Evolutionary conservation across 805 yeast species (phyloP).

Genomic region (Lachancea kluyveri): DNA sequence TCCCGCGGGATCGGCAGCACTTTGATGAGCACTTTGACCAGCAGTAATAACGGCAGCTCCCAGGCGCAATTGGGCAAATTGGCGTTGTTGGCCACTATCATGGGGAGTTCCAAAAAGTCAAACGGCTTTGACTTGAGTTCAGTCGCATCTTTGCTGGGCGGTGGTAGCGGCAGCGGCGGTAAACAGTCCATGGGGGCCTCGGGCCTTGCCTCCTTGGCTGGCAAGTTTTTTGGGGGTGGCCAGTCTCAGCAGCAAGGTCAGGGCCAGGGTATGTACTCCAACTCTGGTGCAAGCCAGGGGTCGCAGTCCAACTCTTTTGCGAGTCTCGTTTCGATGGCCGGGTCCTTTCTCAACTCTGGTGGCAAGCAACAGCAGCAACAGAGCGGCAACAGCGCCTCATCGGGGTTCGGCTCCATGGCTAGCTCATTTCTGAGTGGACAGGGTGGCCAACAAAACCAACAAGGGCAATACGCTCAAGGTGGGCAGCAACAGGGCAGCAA

Average conservation of each 20-base stretch:
- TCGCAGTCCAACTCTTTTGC: constrained; percentile 15
- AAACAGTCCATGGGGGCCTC: constrained; percentile 15
- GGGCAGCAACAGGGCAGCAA: not conserved
- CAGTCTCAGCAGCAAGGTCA: constrained; percentile 9
- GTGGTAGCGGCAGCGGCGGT: constrained; percentile 8
- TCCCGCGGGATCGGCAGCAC: constrained; percentile 18
- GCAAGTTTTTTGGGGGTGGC: constrained; percentile 19
- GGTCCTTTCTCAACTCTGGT: constrained; percentile 7
- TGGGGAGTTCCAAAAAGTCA: constrained; percentile 12
- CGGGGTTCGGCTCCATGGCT: constrained; percentile 17
- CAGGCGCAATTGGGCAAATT: constrained; percentile 27
- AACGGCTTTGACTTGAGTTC: constrained; percentile 19
- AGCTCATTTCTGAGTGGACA: constrained; percentile 6
- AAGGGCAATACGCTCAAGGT: constrained; percentile 1
- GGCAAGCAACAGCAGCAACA: not conserved
- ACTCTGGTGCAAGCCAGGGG: constrained; percentile 1
- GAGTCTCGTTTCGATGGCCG: constrained; percentile 15
- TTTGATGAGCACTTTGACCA: constrained; percentile 17
- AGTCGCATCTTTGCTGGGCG: constrained; percentile 18
- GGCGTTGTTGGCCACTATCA: constrained; percentile 23
- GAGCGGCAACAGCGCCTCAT: constrained; percentile 14
- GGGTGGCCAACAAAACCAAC: not conserved
- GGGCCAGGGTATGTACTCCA: not conserved
- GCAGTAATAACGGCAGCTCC: constrained; percentile 11
- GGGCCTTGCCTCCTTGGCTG: constrained; percentile 23